Evolutionary conservation across 2,329 filamentous ascomycete species (phyloP), one percentile per base, ranked within the genome.

Genomic region (Teratosphaeria nubilosa): DNA sequence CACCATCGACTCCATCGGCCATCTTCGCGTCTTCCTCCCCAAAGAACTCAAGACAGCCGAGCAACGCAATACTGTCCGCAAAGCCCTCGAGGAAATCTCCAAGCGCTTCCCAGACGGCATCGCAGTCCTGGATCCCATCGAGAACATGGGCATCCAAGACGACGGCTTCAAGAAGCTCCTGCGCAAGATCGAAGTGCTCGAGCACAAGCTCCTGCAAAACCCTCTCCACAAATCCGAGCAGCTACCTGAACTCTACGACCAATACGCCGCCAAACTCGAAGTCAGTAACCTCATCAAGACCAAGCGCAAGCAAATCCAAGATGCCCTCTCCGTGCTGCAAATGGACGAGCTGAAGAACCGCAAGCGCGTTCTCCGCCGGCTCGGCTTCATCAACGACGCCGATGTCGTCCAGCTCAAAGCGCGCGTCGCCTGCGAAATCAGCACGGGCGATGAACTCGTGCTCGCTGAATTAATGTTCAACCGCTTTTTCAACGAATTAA

Each of bases 321-420:
- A 88, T 64, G 91, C 91, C 0, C 84, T 95, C 71, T 91, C 88
- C 60, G 88, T 97, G 59, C 86, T 94, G 59, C 92, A 99, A 73
- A 81, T 97, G 62, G 94, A 99, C 67, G 94, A 99, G 74, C 82
- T 99, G 61, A 97, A 97, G 78, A 91, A 89, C 63, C 87, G 94
- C 62, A 99, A 96, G 78, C 87, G 94, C 65, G 94, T 99, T 4
- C 82, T 99, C 31, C 90, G 95, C 53, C 90, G 94, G 56, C 83
- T 99, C 11, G 90, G 89, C 4, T 99, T 99, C 75, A 95, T 96
- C 75, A 95, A 96, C 71, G 94, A 97, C 60, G 83, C 85, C 56
- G 94, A 97, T 72, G 91, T 99, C 1, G 91, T 99, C 9, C 88
- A 97, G 76, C 83, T 97, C 69, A 99, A 99, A 77, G 94, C 92